Percentiles rank a stretch among this genome's conserved stretches.
Conservation (phyloP, 306 rosid species). For the Luffa acutangula region DNA sequence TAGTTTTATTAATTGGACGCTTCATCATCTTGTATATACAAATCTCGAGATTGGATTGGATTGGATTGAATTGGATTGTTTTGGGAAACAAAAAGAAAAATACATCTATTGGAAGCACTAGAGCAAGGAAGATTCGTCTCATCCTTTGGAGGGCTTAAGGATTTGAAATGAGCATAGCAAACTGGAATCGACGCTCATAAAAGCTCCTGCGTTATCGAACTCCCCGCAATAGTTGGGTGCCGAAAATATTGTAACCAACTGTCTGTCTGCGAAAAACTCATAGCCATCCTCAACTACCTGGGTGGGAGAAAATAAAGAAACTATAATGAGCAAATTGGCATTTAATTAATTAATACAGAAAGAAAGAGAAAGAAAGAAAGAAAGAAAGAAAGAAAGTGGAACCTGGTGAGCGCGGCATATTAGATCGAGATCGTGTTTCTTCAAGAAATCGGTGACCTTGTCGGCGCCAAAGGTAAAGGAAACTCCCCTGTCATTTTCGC, state of each 20-base stretch:
- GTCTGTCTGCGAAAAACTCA: conserved; percentile 86
- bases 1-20: background rate
- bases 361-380: background rate
- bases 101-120: background rate
- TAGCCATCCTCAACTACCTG: conserved; percentile 94
- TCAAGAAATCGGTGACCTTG: conserved; percentile 62
- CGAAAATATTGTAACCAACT: conserved; percentile 74
- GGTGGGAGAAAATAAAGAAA: too few species aligned
- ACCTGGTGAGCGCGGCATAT: conserved; percentile 90
- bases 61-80: background rate
- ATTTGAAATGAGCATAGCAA: conserved; percentile 89
- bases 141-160: conserved; percentile 50
- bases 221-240: conserved; percentile 96
- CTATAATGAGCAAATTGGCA: too few species aligned
- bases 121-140: background rate
- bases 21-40: background rate
- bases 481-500: conserved; percentile 86
- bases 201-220: conserved; percentile 86
- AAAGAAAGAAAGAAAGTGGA: too few species aligned
- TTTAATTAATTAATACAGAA: background rate
- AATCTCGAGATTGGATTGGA: background rate
- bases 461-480: conserved; percentile 84
- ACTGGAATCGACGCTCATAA: conserved; percentile 67
- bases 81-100: background rate
- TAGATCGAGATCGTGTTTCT: conserved; percentile 74